These are phyloP conservation scores for Mycogone perniciosa DNA, from an alignment of 2,329 filamentous ascomycete species.

Conservation along the genomic window DNA sequence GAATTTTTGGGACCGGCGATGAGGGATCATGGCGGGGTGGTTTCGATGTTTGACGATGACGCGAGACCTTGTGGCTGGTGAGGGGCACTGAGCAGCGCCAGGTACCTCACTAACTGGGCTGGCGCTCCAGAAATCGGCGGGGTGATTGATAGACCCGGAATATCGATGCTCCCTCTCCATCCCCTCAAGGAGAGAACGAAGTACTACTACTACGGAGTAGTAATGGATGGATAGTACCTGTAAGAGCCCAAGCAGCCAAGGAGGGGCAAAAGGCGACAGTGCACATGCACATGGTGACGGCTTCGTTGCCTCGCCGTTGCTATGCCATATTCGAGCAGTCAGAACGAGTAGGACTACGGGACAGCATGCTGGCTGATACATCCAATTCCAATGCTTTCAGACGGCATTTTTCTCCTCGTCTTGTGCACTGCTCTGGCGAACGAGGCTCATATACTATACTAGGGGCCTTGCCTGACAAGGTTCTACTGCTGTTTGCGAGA, in stretches of 20 bases:
- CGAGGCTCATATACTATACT: no score
- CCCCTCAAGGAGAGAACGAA: neutral
- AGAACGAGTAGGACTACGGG: neutral
- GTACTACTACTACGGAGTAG: no score
- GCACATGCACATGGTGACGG: no score
- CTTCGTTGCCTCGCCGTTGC: no score
- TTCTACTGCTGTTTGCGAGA: no score
- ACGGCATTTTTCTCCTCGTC: neutral
- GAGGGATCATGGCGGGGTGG: slow-evolving; percentile 20
- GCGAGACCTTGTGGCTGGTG: neutral
- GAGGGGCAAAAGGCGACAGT: no score
- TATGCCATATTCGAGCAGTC: neutral
- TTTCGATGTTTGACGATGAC: neutral
- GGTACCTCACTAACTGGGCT: slow-evolving; percentile 14
- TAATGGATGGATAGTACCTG: neutral
- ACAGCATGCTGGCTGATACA: neutral
- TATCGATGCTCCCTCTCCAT: slow-evolving; percentile 24
- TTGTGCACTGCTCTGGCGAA: no score
- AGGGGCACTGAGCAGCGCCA: neutral
- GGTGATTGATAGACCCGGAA: slow-evolving; percentile 18
- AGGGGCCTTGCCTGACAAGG: no score
- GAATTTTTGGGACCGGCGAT: slow-evolving; percentile 26
- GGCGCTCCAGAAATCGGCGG: slow-evolving; percentile 7
- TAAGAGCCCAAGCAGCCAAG: neutral
- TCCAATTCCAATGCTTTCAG: neutral